Evolutionary conservation across 345 rosid species (phyloP), one percentile per base, ranked within the genome.

Genomic region (Bretschneidera sinensis): DNA sequence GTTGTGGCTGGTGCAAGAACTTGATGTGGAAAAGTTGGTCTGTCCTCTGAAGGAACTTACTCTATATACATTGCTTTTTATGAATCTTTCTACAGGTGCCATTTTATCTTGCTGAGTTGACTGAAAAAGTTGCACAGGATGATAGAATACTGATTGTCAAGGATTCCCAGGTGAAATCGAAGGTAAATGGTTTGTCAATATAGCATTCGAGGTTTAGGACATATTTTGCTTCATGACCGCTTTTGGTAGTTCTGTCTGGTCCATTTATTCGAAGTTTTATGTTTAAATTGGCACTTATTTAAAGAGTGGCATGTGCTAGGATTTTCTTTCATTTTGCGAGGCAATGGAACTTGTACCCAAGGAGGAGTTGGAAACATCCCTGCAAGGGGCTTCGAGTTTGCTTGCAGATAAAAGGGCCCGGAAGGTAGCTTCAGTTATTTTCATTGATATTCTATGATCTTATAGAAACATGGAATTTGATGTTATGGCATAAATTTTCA

Each of bases 301-400:
- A 65, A 47, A 60, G 39, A n/a, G 16, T 47, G 17, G 24, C 24
- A 10, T 65, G 55, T 72, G 69, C 31, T 66, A 95, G 98, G 99
- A 95, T 60, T 88, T 91, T 70, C 51, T 82, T 66, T 77, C 90
- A 0, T 88, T 91, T 76, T 86, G 99, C 69, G 98, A 91, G 77
- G 79, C 83, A 21, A 85, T 92, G 91, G 92, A 87, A 59, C 88
- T 92, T 57, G 77, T 81, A 51, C 95, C 95, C 6, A 60, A 72
- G 45, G 98, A 83, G 67, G 95, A 89, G 74, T 67, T 81, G 70
- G 85, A 76, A 64, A 71, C 78, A 59, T 73, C 77, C 49, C 55
- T 64, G 17, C 79, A 81, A 53, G 87, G 78, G 43, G 75, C 72
- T 54, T 51, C 90, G 31, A 85, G 71, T 71, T 58, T 82, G 51